Evolutionary conservation across 495 filamentous ascomycete species (phyloP).

Genomic region (Evernia prunastri): DNA sequence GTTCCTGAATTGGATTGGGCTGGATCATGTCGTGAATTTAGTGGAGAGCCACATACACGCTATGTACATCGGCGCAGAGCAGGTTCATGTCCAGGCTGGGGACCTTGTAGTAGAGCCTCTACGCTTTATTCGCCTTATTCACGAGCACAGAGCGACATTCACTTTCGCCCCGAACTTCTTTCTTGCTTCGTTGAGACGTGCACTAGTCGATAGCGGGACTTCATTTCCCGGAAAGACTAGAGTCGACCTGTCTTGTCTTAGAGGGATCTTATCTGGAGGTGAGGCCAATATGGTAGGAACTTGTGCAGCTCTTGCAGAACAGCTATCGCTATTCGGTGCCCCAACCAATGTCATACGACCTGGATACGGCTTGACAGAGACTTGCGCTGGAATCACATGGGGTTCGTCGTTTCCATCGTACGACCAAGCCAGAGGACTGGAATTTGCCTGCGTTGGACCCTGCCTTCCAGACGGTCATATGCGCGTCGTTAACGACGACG

Average conservation of each 20-base stretch:
- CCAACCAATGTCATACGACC: background rate
- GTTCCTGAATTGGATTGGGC: constrained; percentile 6
- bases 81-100: background rate
- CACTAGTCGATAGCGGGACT: too few species aligned
- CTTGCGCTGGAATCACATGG: background rate
- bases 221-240: background rate
- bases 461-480: background rate
- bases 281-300: background rate
- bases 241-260: background rate
- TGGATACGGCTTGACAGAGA: constrained; percentile 3
- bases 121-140: background rate
- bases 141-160: background rate
- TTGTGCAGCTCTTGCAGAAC: background rate
- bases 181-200: background rate
- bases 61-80: background rate
- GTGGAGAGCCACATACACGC: background rate
- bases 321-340: background rate
- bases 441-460: background rate
- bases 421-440: background rate
- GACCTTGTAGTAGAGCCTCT: background rate
- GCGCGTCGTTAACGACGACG: background rate
- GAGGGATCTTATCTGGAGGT: background rate
- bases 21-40: constrained; percentile 1
- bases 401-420: background rate
- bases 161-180: background rate